These are phyloP conservation scores for Plasmodiophora brassicae DNA, from an alignment of 208 protist species.

Conservation along the genomic window DNA sequence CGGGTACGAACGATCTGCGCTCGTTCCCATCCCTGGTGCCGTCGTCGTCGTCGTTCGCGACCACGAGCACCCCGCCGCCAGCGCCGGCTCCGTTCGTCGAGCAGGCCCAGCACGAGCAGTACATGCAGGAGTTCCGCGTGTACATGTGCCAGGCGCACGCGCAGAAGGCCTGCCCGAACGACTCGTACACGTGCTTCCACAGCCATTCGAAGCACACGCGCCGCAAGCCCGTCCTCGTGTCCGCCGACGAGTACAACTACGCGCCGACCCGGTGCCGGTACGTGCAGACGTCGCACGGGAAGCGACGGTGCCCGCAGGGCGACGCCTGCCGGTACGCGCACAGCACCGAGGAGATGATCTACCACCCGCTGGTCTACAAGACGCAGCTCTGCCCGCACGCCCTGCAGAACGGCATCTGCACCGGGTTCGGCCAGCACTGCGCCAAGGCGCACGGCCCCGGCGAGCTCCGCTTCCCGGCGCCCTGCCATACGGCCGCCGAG, in stretches of 20 bases:
- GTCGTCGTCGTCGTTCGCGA: too few species aligned
- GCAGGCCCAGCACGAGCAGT: conserved; percentile 32
- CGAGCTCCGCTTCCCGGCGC: conserved; percentile 33
- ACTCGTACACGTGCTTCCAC: conserved; percentile 40
- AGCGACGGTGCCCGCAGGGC: conserved; percentile 31
- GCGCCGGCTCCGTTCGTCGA: too few species aligned
- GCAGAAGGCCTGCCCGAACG: conserved; percentile 21
- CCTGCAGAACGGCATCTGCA: conserved; percentile 31
- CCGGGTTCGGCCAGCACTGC: conserved; percentile 40
- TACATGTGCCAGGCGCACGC: background rate
- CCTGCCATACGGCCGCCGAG: background rate
- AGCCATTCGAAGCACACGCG: background rate
- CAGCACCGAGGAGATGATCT: conserved; percentile 45
- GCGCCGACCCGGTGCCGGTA: conserved; percentile 43
- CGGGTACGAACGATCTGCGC: too few species aligned
- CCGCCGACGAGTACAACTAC: conserved; percentile 42
- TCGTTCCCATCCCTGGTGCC: too few species aligned
- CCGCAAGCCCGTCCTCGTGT: background rate
- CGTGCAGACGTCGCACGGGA: conserved; percentile 31
- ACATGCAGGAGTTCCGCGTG: conserved; percentile 42
- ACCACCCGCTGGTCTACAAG: conserved; percentile 44
- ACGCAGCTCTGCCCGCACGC: conserved; percentile 42
- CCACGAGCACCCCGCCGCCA: too few species aligned
- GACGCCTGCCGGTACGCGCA: conserved; percentile 38
- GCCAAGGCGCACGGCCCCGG: conserved; percentile 39